Base-by-base conservation (phyloP, 495 filamentous ascomycete genomes). In the Darksidea phi region DNA sequence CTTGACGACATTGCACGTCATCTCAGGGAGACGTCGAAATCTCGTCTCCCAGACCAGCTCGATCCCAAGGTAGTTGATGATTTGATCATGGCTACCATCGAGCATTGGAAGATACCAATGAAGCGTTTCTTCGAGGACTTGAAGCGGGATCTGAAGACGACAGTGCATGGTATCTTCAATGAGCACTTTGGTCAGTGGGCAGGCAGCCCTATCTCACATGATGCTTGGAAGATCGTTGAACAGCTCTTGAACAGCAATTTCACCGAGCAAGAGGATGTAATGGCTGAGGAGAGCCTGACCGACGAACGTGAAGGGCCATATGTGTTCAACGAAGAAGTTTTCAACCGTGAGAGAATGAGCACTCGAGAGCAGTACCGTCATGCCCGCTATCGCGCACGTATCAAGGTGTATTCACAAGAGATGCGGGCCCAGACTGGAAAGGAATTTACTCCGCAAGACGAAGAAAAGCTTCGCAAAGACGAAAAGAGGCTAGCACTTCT, bases 141-240 rank as follows among this genome's bases (percentile, higher is more conserved):
- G 2, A n/a, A 53, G 6, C 17, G 6, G 15, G 13, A 3, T 1
- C 20, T 64, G 21, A 52, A 20, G 12, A 18, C 11, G 12, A 36
- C n/a, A 0, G 18, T 64, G 6, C 34, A 43, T 28, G 13, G 7
- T 1, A 58, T 54, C 20, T 48, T 58, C 18, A 20, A 53, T 28
- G 17, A 43, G 20, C 6, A 36, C 6, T 55, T 73, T 17, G 17
- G 37, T 6, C 21, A 38, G 13, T 67, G 64, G 54, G 0, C 54
- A 1, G 13, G 23, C 1, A 70, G 66, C 11, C 48, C 60, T 18
- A 52, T 75, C 6, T 70, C 53, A 43, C 18, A 43, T 6, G 24
- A 63, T 28, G 24, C 67, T 1, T 34, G 32, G 28, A 25, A 46
- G 38, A 55, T 59, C 18, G 25, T 67, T 6, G 17, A 54, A 17